Base-by-base conservation (phyloP, 495 filamentous ascomycete species). In the Aspergillus nidulans region DNA sequence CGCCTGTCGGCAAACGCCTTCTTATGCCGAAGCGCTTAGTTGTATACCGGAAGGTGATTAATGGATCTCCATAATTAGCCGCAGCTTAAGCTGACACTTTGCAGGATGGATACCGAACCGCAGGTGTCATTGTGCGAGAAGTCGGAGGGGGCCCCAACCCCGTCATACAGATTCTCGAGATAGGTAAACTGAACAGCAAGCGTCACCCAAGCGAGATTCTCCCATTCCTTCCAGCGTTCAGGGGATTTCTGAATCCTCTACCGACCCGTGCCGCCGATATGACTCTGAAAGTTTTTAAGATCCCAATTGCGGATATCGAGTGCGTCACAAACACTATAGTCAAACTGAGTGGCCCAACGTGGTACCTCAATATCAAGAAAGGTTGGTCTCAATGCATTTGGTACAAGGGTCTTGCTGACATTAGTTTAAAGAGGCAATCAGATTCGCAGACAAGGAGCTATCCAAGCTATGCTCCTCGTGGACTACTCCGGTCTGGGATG, bases 1-100 rank as follows among this genome's bases (percentile, higher is more conserved):
- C 90, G 19, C 89, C 90, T 2, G 75, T 91, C 16, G 91, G 94
- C 16, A 85, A 86, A 58, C 85, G 89, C 60, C 81, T 94, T 65
- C 91, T 97, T 58, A 66, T 77, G 24, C 71, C 79, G 0, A 86
- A 86, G 53, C 79, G 90, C 18, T 69, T 97, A 23, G 77, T 97
- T 1, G 85, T 96, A 0, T 86, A 85, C 59, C 77, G 75, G 56
- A 85, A 80, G 75, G 82, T 82, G 72, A 55, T 59, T 52, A 16
- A 15, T 21, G 24, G 1, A 32, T 25, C 32, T 4, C 25, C 39
- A 32, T 21, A 45, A 40, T 26, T 16, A 10, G 0, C 38, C 39
- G 23, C 8, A 15, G 21, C 23, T 36, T 23, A 48, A 6, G 24
- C 59, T 74, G 16, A 72, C 41, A n/a, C 1, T 20, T 36, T 48